A percentile compares a stretch with the other conserved stretches of the same genome.
Evolutionary conservation across 2,329 filamentous ascomycete genomes (phyloP).

Genomic region (Fusarium nanum): DNA sequence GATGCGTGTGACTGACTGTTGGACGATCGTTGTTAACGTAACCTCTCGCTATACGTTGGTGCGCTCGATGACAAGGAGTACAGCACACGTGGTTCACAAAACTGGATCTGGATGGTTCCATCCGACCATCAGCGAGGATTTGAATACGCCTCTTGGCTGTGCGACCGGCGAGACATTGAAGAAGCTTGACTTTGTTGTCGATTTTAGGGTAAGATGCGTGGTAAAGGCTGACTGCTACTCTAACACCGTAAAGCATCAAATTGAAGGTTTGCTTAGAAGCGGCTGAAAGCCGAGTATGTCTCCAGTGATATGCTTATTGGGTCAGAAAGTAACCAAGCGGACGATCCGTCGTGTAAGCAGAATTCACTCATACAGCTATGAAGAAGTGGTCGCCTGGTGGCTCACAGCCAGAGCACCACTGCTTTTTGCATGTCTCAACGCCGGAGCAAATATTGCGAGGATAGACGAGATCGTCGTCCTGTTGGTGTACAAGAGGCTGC

Average conservation of each 20-base stretch:
- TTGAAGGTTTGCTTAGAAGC: neutral
- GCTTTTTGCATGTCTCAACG: constrained; percentile 7
- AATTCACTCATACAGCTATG: neutral
- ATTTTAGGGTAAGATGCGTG: constrained; percentile 7
- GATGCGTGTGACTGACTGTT: constrained; percentile 14
- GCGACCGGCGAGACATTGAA: neutral
- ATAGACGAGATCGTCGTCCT: constrained; percentile 5
- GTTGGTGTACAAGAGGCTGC: neutral
- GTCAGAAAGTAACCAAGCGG: neutral
- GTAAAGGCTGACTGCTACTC: neutral
- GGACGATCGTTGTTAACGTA: constrained; percentile 12
- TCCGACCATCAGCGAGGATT: neutral
- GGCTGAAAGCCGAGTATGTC: neutral
- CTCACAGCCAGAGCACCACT: neutral
- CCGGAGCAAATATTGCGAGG: constrained; percentile 7
- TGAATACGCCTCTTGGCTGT: neutral
- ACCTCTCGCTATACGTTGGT: neutral
- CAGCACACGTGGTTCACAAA: constrained; percentile 22
- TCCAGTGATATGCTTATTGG: neutral
- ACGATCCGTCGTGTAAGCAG: neutral
- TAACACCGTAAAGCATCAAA: neutral
- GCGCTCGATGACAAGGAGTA: constrained; percentile 7
- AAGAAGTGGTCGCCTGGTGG: neutral
- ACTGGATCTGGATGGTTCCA: neutral
- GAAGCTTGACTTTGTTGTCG: neutral